Base-by-base conservation (phyloP, 2,329 filamentous ascomycete genomes). In the Mollisia scopiformis region DNA sequence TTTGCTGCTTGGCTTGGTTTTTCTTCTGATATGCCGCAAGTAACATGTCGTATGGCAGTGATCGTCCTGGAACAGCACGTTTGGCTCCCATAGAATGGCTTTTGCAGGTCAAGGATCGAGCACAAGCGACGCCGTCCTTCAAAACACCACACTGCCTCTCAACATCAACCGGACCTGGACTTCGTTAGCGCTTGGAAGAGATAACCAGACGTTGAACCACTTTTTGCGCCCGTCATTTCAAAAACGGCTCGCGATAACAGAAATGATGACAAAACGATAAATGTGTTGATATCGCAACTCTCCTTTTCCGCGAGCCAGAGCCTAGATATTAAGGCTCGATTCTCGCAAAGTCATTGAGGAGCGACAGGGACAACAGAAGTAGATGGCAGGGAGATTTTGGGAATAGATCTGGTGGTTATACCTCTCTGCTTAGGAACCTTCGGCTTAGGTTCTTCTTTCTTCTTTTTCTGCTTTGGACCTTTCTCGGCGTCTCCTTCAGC, bases 1-100 rank as follows among this genome's bases (percentile, higher is more conserved):
- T 96, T 76, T 98, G 95, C 79, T 97, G 92, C 73, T 97, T 96
- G 23, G 95, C 95, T 76, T 98, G 95, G 71, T 99, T 99, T 82
- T 97, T 98, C 83, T 98, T 97, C 75, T 95, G 91, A 72, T 95
- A 95, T 7, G 90, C 89, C 14, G 90, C 88, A 37, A 97, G 82
- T 39, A 97, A 80, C 89, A 96, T 95, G 75, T 97, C 93, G 72
- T 97, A 97, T 1, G 93, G 93, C 62, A 96, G 78, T 47, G 91
- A 95, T 63, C 93, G 84, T 0, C 93, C 93, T 5, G 92, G 90
- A 2, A 97, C 93, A 0, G 90, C 90, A 68, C 93, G 84, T 77
- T 97, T 97, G 5, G 93, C 90, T 11, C 93, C 93, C 93, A 97
- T 97, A n/a, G 85, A 89, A 67, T 97, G 93, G 62, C 90, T 94